Evolutionary conservation across 2,329 filamentous ascomycete species (phyloP).

Genomic region (Helotiales sp.): DNA sequence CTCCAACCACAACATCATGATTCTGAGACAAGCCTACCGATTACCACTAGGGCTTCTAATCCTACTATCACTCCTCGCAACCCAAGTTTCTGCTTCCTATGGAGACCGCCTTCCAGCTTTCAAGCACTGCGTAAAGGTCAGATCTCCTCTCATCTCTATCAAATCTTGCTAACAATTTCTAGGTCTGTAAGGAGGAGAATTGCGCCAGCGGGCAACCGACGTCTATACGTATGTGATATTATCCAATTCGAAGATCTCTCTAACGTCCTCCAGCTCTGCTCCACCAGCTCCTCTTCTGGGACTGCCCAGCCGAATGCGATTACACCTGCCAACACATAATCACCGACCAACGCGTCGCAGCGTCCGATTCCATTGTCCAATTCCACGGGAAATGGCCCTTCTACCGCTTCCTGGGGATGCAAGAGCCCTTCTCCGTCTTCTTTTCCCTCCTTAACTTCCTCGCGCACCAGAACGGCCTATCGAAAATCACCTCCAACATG

Average conservation of each 20-base stretch:
- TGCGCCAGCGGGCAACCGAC: conserved; percentile 66
- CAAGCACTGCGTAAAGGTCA: conserved; percentile 79
- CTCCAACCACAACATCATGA: conserved; percentile 30
- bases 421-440: conserved; percentile 91
- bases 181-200: conserved; percentile 84
- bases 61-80: conserved; percentile 42
- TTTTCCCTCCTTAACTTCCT: conserved; percentile 92
- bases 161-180: conserved; percentile 12
- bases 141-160: conserved; percentile 18
- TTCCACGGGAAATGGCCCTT: conserved; percentile 99
- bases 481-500: conserved; percentile 70
- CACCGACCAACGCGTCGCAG: conserved; percentile 71
- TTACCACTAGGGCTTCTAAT: conserved; percentile 27
- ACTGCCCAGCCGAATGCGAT: conserved; percentile 92
- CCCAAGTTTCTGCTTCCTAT: conserved; percentile 67
- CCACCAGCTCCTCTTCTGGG: conserved; percentile 88
- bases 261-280: conserved; percentile 66
- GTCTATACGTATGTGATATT: conserved; percentile 36
- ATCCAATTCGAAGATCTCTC: conserved; percentile 19
- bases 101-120: conserved; percentile 91
- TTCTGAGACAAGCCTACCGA: conserved; percentile 31
- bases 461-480: conserved; percentile 80
- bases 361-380: conserved; percentile 75
- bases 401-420: conserved; percentile 84
- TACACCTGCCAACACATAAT: conserved; percentile 96